Percentiles rank a stretch among this genome's conserved stretches.
Evolutionary conservation across 306 rosid genomes (phyloP).

Genomic region (Casuarina glauca): DNA sequence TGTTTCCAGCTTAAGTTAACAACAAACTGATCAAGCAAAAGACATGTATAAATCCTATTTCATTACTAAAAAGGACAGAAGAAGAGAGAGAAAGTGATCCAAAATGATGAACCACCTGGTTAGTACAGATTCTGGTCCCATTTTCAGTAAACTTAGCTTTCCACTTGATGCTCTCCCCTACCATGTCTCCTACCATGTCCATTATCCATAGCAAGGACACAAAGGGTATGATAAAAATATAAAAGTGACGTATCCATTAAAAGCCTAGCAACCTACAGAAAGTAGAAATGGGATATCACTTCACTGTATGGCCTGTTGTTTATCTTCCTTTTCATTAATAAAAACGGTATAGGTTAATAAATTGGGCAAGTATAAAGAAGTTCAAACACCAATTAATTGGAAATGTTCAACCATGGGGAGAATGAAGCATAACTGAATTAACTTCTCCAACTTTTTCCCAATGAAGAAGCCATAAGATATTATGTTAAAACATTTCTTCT

Average conservation of each 20-base stretch:
- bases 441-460: neutral
- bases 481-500: neutral
- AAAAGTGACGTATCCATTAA: conserved; percentile 80
- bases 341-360: neutral
- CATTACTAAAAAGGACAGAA: conserved; percentile 5
- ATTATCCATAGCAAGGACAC: conserved; percentile 80
- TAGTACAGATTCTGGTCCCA: conserved; percentile 52
- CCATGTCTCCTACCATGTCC: conserved; percentile 93
- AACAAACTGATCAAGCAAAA: neutral
- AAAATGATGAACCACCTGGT: conserved; percentile 57
- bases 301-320: neutral
- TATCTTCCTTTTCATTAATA: neutral
- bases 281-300: conserved; percentile 24
- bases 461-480: neutral
- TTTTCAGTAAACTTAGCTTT: conserved; percentile 86
- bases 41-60: neutral
- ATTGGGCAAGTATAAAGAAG: neutral
- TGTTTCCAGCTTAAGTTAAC: neutral
- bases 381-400: neutral
- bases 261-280: conserved; percentile 87
- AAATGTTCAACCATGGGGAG: neutral
- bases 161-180: conserved; percentile 83
- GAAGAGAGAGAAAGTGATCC: conserved; percentile 12
- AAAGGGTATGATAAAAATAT: conserved; percentile 88
- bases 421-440: neutral